These are phyloP conservation scores for Globisporangium orthogonon DNA, from an alignment of 352 stramenopile genomes.

Conservation along the genomic window DNA sequence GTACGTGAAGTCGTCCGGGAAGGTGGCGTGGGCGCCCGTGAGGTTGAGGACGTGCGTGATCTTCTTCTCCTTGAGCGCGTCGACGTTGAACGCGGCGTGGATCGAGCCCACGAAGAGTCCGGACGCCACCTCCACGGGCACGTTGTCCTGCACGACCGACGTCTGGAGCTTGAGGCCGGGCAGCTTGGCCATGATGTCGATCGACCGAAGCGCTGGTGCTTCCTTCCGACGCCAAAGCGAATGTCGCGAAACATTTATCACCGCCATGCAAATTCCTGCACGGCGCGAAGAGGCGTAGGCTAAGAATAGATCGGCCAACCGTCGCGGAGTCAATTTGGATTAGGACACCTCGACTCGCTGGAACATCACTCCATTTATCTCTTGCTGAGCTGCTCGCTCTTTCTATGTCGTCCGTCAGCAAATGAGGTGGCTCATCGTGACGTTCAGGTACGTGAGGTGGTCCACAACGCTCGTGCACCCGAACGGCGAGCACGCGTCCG, in stretches of 20 bases:
- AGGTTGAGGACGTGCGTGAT: slow-evolving; percentile 88
- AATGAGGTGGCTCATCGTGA: slow-evolving; percentile 85
- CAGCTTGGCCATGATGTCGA: slow-evolving; percentile 38
- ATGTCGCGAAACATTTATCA: not conserved
- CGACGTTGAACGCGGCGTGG: slow-evolving; percentile 84
- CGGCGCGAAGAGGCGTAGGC: not conserved
- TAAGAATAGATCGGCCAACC: not conserved
- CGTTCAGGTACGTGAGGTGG: slow-evolving; percentile 84
- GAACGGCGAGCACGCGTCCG: slow-evolving; percentile 64
- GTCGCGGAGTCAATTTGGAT: no score
- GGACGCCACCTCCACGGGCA: slow-evolving; percentile 58
- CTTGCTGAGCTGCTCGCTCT: not conserved
- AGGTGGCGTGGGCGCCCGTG: slow-evolving; percentile 79
- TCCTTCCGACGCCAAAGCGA: not conserved
- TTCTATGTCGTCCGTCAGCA: slow-evolving; percentile 28
- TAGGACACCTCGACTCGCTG: no score
- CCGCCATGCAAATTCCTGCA: no score
- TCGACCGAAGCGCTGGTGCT: not conserved
- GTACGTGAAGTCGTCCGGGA: slow-evolving; percentile 86
- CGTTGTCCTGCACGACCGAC: slow-evolving; percentile 80
- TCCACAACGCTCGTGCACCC: slow-evolving; percentile 79
- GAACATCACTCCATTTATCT: no score
- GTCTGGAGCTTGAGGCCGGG: slow-evolving; percentile 53
- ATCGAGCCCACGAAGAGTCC: slow-evolving; percentile 84
- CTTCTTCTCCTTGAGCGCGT: slow-evolving; percentile 60